Conservation (phyloP, 2,329 filamentous ascomycete species). For the Nemania abortiva region DNA sequence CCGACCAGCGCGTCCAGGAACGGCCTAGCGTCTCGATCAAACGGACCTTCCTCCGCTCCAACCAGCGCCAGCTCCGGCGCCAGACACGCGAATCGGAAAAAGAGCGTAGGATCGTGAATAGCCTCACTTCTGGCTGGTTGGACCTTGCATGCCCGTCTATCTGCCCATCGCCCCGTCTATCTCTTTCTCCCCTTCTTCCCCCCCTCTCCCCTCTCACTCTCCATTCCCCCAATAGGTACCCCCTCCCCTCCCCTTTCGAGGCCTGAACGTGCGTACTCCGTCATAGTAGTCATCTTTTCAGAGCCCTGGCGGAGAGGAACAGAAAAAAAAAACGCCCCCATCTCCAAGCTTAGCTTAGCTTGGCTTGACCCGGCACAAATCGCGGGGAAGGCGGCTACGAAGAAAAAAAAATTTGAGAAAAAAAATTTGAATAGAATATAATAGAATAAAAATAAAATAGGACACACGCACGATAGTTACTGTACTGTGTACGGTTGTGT, state of each 20-base stretch:
- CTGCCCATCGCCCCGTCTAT: neutral
- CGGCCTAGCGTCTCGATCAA: constrained; percentile 11
- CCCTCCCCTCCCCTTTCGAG: neutral
- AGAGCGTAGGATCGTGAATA: constrained; percentile 26
- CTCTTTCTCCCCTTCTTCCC: neutral
- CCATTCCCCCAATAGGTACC: neutral
- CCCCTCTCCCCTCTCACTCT: neutral
- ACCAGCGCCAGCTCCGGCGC: neutral
- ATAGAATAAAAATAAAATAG: neutral
- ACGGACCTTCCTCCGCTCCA: neutral
- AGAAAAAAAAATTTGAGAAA: neutral
- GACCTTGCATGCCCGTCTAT: neutral
- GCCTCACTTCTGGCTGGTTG: constrained; percentile 13
- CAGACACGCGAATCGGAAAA: constrained; percentile 21
- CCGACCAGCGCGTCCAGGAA: neutral
- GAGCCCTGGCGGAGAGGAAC: no score
- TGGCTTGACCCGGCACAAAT: neutral
- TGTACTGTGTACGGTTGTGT: neutral
- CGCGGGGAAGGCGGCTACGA: constrained; percentile 4
- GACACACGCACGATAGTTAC: neutral
- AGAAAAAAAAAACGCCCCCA: neutral
- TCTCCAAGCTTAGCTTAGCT: neutral
- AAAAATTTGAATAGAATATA: neutral
- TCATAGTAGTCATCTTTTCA: neutral
- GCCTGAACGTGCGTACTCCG: neutral